Percentiles rank a stretch among this genome's conserved stretches.
Conservation (phyloP, 352 stramenopile species). For the Peronospora belbahrii region DNA sequence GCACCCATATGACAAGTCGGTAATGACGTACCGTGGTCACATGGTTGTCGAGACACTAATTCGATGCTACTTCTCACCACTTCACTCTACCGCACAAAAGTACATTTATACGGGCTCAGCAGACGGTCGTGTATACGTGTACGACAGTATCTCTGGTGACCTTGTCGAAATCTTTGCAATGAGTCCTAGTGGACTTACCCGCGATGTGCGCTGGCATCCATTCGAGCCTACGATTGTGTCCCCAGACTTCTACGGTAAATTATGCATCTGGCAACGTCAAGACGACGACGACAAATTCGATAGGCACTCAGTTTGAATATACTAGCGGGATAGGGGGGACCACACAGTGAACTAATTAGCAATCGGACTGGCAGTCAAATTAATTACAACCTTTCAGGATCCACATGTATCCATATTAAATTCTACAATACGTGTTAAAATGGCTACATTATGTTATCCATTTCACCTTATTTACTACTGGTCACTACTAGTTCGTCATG, state of each 20-base stretch:
- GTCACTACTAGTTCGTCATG: slow-evolving; percentile 12
- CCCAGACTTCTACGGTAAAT: slow-evolving; percentile 80
- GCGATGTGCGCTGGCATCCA: slow-evolving; percentile 79
- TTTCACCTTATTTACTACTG: slow-evolving; percentile 2
- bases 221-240: slow-evolving; percentile 78
- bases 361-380: too few species aligned
- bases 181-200: slow-evolving; percentile 68
- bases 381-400: too few species aligned
- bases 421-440: slow-evolving; percentile 7
- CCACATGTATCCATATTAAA: slow-evolving; percentile 5
- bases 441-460: slow-evolving; percentile 14
- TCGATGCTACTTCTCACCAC: slow-evolving; percentile 79
- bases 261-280: slow-evolving; percentile 74
- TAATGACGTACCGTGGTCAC: slow-evolving; percentile 83
- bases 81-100: slow-evolving; percentile 81
- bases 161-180: slow-evolving; percentile 76
- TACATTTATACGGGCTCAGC: slow-evolving; percentile 82
- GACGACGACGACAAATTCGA: slow-evolving; percentile 19
- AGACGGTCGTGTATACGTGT: slow-evolving; percentile 78
- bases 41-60: slow-evolving; percentile 78
- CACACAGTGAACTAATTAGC: too few species aligned
- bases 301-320: slow-evolving; percentile 1
- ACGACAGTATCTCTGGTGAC: slow-evolving; percentile 63
- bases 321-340: too few species aligned
- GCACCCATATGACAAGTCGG: slow-evolving; percentile 68